A percentile compares a stretch with the other conserved stretches of the same genome.
These are phyloP conservation scores for Zymoseptoria tritici DNA, from an alignment of 2,329 filamentous ascomycete species.

Conservation along the genomic window DNA sequence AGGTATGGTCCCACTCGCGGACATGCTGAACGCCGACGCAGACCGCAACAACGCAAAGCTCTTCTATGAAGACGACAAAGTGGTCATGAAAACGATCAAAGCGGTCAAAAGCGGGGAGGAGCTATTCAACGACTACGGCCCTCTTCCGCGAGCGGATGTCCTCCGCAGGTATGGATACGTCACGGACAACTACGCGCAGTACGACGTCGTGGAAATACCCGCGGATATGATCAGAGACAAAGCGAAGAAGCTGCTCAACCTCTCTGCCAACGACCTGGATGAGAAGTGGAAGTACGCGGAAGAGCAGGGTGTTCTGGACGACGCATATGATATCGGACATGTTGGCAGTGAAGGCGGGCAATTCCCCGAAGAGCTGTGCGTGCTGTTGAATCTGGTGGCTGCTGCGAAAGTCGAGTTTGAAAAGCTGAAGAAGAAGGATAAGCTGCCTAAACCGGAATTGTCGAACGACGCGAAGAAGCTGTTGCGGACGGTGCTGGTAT, in stretches of 20 bases:
- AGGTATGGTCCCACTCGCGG: constrained; percentile 86
- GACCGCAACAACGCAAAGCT: constrained; percentile 68
- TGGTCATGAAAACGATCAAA: constrained; percentile 66
- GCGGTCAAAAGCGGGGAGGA: constrained; percentile 64
- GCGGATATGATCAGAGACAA: constrained; percentile 49
- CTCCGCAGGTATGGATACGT: constrained; percentile 81
- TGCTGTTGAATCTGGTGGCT: constrained; percentile 41
- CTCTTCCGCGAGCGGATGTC: constrained; percentile 73
- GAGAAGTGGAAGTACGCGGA: constrained; percentile 48
- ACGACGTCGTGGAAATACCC: constrained; percentile 76
- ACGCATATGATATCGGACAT: constrained; percentile 55
- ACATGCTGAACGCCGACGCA: constrained; percentile 82
- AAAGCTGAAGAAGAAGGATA: constrained; percentile 35
- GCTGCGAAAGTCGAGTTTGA: constrained; percentile 35
- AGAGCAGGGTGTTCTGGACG: constrained; percentile 59
- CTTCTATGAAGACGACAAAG: constrained; percentile 50
- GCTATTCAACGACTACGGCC: constrained; percentile 83
- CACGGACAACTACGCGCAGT: constrained; percentile 66
- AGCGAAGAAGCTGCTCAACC: constrained; percentile 27
- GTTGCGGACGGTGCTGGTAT: constrained; percentile 33
- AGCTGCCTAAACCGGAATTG: constrained; percentile 36
- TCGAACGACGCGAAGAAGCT: constrained; percentile 32
- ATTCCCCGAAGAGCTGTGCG: constrained; percentile 36
- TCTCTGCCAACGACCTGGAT: constrained; percentile 13
- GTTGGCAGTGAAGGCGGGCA: constrained; percentile 27